Base-by-base conservation (phyloP, 176 grass and related monocot species). In the Oryza glumipatula region DNA sequence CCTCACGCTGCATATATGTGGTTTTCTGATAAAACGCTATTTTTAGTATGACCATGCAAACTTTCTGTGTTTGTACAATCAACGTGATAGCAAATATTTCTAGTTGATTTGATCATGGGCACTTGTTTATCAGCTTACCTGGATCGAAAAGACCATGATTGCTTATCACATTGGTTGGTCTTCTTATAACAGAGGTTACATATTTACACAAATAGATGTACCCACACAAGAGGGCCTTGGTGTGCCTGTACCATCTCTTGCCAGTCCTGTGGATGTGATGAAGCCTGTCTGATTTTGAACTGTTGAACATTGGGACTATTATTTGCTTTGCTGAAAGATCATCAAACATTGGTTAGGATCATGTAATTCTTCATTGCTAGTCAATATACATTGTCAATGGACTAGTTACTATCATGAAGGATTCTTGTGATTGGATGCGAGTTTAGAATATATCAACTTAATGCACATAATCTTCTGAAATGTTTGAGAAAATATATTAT, bases 41-140 rank as follows among this genome's bases (percentile, higher is more conserved):
- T 22, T 19, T 74, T 36, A 23, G 41, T 76, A 47, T 38, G 15
- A 84, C 76, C 13, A 39, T 84, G 21, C 46, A 51, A 24, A 23
- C 28, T 21, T 30, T 83, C 2, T 12, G 22, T 7, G 65, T 9
- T 19, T 2, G 5, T 15, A 17, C 10, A 35, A 16, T 83, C 17
- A 24, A 65, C 35, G 11, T 65, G 56, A 73, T 15, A 63, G 14
- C n/a, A 41, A 9, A 22, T 74, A 26, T 23, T 36, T 6, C 35
- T 35, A 65, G 11, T n/a, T 1, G 8, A 61, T 72, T 66, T 56
- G 21, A 80, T 41, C 33, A 16, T 66, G 12, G 11, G 3, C 7
- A 33, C 0, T 47, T 73, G 9, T 9, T 19, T 73, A 4, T 9
- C 6, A 74, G 17, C 17, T 49, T 48, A 4, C 81, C 11, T 83